Evolutionary conservation across 306 rosid species (phyloP), one percentile per base, ranked within the genome.

Genomic region (Cucurbita maxima): DNA sequence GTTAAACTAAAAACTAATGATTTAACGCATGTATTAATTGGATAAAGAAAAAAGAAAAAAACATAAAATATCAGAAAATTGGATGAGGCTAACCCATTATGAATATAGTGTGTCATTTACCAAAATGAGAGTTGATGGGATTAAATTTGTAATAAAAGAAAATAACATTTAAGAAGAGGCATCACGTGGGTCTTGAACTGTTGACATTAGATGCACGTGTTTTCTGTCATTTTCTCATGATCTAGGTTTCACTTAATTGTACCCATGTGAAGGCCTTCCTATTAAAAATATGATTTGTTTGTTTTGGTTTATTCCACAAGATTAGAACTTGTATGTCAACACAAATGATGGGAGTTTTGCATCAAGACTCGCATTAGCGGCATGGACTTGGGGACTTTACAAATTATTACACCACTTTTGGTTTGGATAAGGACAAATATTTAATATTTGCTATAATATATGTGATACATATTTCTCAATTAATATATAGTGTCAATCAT

Each of bases 161-260:
- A 59, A 25, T 59, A 59, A 59, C 13, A 58, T 30, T 16, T 58
- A 25, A 5, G 37, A 22, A 47, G 22, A 45, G 25, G 11, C 12
- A 6, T 45, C 73, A 47, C 73, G 73, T 68, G 73, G 13, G 57
- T 47, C 20, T 68, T 47, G 73, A 68, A 25, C 48, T 68, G 4
- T 68, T 68, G 43, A 45, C 73, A 47, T 68, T 47, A 30, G 55
- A 47, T 47, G 73, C 73, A 68, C 73, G 73, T 68, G 73, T 40
- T 40, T n/a, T 60, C 67, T 60, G 45, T 60, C 67, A 2, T 60
- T 60, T 60, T 60, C 45, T 14, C 45, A 60, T 60, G 67, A 36
- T 15, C 44, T 44, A 14, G 67, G 19, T 66, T 20, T 19, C 43
- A 66, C 72, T 66, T 66, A 43, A 66, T 43, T 43, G 54, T 22